Base-by-base conservation (phyloP, 2,329 filamentous ascomycete genomes). In the Pyrenochaeta sp. region DNA sequence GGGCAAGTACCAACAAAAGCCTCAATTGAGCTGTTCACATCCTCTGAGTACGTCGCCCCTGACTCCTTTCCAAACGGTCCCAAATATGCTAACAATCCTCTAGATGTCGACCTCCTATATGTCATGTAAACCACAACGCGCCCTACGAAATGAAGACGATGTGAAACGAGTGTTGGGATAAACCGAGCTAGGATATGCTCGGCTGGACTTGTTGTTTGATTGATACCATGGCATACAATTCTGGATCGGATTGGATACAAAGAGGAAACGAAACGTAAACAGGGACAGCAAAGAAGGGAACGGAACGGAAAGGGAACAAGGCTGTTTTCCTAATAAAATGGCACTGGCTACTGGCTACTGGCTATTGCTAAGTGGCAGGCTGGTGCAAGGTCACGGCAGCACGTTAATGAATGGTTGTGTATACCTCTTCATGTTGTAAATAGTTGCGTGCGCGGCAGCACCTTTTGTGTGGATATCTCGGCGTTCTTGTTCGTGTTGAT, bases 1-100 rank as follows among this genome's bases (percentile, higher is more conserved):
- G 56, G 83, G 83, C 26, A 94, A 95, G 71, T 99, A 99, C 71
- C 81, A 82, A 7, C 94, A 99, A 75, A 96, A 96, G 77, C 94
- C 94, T 38, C 94, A 99, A 78, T 77, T 99, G 56, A 96, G 92
- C 66, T 93, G 90, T 76, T 96, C 91, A 72, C 94, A 99, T 74
- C 94, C 94, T 23, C 77, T 99, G 65, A 91, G 93, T 96, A 85
- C 76, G 70, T 59, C 48, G 35, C 31, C n/a, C n/a, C 41, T n/a
- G 18, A 27, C 20, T 31, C 17, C 24, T 10, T 7, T 35, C 7
- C 3, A 3, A 22, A 22, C n/a, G 18, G 15, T 6, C n/a, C 18
- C 3, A 21, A n/a, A n/a, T n/a, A 32, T 31, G 27, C 35, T 51
- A 50, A 53, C 42, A 10, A 28, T 11, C 7, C 4, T 3, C 7